phyloP scores from a whole-genome alignment of 2,329 filamentous ascomycete genomes.

The Hypoxylon sp. region DNA sequence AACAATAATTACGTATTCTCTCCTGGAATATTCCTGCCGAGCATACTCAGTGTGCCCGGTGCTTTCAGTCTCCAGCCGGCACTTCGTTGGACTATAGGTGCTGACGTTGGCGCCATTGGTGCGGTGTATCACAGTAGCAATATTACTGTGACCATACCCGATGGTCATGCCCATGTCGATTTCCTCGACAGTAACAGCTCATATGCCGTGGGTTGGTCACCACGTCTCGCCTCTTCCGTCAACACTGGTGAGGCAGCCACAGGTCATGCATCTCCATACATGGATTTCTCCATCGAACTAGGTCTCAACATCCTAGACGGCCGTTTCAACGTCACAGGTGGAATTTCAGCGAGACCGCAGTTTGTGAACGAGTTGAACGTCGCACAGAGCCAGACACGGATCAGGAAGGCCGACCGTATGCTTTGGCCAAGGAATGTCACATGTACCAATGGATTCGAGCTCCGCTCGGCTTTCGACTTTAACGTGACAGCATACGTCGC shows the following conservation, averaged over 20 bases:
- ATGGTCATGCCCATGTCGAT: slow-evolving; percentile 58
- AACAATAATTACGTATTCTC: slow-evolving; percentile 52
- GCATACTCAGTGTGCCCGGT: slow-evolving; percentile 56
- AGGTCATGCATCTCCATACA: slow-evolving; percentile 53
- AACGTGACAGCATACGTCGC: slow-evolving; percentile 49
- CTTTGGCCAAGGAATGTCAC: slow-evolving; percentile 39
- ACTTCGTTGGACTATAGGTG: slow-evolving; percentile 56
- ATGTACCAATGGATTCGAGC: slow-evolving; percentile 47
- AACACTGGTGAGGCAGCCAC: slow-evolving; percentile 53
- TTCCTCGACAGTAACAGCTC: slow-evolving; percentile 51
- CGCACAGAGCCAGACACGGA: slow-evolving; percentile 47
- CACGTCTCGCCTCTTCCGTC: slow-evolving; percentile 53
- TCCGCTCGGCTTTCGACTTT: slow-evolving; percentile 50
- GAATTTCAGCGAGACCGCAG: slow-evolving; percentile 55
- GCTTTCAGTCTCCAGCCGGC: slow-evolving; percentile 56
- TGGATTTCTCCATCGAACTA: slow-evolving; percentile 57
- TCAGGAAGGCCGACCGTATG: slow-evolving; percentile 29
- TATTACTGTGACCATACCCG: slow-evolving; percentile 51
- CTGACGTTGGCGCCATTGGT: slow-evolving; percentile 54
- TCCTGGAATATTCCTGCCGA: slow-evolving; percentile 55
- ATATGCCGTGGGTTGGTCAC: slow-evolving; percentile 54
- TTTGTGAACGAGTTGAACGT: slow-evolving; percentile 55
- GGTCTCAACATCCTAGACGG: slow-evolving; percentile 55
- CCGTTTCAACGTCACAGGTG: slow-evolving; percentile 55
- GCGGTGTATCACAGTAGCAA: slow-evolving; percentile 52